Evolutionary conservation across 257 asterid genomes (phyloP).

Genomic region (Solanum chilense): DNA sequence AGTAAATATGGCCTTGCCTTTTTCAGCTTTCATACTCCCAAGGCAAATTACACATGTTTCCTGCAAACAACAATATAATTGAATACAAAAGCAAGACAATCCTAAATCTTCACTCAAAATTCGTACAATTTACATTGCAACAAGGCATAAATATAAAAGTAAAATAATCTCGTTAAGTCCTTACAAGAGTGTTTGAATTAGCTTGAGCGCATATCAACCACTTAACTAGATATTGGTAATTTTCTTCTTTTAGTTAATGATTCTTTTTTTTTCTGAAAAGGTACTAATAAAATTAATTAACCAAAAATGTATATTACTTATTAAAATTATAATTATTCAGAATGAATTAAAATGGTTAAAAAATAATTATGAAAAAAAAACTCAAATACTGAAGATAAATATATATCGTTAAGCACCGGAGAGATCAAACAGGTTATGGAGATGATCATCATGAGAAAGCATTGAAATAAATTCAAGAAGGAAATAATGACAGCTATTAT

Average conservation of each 20-base stretch:
- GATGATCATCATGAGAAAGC: too few relatives aligned
- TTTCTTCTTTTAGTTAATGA: neutral
- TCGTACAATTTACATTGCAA: neutral
- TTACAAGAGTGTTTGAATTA: neutral
- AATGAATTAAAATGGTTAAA: neutral
- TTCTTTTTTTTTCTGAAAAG: too few relatives aligned
- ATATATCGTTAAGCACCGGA: neutral
- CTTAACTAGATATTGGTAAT: neutral
- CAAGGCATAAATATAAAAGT: neutral
- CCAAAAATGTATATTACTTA: neutral
- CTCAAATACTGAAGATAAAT: neutral
- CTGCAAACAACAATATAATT: conserved; percentile 1
- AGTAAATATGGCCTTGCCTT: conserved; percentile 23
- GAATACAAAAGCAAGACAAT: neutral
- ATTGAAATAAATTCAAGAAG: too few relatives aligned
- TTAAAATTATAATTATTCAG: neutral
- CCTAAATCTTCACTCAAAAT: neutral
- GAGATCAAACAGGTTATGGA: too few relatives aligned
- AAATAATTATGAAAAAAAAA: neutral
- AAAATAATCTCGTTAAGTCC: neutral
- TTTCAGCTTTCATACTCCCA: conserved; percentile 5
- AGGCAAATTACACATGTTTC: conserved; percentile 19
- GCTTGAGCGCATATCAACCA: neutral
- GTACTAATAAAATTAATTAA: neutral
- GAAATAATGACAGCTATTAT: too few relatives aligned